Evolutionary conservation across 1,284 basidiomycete genomes (phyloP), one percentile per base, ranked within the genome.

Genomic region (Puccinia triticina): DNA sequence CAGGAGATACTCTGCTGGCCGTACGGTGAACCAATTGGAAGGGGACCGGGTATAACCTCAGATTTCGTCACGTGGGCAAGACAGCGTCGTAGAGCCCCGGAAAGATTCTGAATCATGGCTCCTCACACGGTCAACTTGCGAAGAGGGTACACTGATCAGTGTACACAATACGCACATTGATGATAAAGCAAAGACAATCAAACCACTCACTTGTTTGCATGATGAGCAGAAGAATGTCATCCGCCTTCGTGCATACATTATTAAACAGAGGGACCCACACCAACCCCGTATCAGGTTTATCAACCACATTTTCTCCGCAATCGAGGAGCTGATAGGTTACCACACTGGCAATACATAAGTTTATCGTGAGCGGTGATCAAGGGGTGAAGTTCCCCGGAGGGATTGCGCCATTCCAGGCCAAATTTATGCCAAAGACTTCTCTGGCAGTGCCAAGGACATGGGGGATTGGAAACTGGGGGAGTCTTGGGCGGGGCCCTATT

Each of bases 41-140:
- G n/a, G 55, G 55, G 26, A 57, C n/a, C 55, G n/a, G 55, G 55
- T 57, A 57, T 57, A 21, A 57, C 53, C 53, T 21, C 53, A 55
- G 53, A 55, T 55, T n/a, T 21, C 23, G 18, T 29, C 55, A 57
- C n/a, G 55, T 57, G 55, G 55, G 55, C n/a, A n/a, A 57, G 55
- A 57, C n/a, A 57, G n/a, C 12, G n/a, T n/a, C 55, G n/a, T 57
- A 57, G 55, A 12, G n/a, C 55, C 23, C 55, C 55, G 55, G 55
- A 14, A 57, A 57, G 5, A 16, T 50, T 50, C 16, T 50, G 48
- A 14, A 50, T 16, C 16, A 3, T 50, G 48, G 18, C 48, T 50
- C 48, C 48, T 57, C 21, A n/a, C 55, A n/a, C 55, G n/a, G 12
- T 57, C 55, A 57, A 57, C 2, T n/a, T 26, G 23, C 5, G 21